These are phyloP conservation scores for Spizellomyces sp. DNA, from an alignment of 192 early-diverging fungal genomes.

Conservation along the genomic window DNA sequence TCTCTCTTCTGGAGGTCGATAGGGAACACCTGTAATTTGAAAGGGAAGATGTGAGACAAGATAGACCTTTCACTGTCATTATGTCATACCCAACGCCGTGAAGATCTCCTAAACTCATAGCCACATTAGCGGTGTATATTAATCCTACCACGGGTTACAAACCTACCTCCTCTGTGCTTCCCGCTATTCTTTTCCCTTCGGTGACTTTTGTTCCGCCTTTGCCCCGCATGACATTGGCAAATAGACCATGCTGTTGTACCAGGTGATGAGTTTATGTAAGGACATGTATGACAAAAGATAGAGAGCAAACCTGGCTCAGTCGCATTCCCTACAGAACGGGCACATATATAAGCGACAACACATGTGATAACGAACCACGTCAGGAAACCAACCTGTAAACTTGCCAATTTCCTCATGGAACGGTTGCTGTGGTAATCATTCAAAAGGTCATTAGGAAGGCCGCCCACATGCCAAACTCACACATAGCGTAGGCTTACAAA, in stretches of 20 bases:
- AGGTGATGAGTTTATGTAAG: constrained; percentile 5
- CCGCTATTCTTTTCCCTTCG: constrained; percentile 23
- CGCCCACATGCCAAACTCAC: neutral
- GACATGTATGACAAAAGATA: no score
- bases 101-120: constrained; percentile 17
- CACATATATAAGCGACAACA: neutral
- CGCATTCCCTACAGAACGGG: constrained; percentile 2
- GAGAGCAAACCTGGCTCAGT: neutral
- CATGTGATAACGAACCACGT: neutral
- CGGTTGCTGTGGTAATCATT: constrained; percentile 36
- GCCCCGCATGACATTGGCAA: constrained; percentile 29
- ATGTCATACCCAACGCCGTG: constrained; percentile 15
- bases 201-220: constrained; percentile 29
- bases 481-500: constrained; percentile 20
- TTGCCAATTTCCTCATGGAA: constrained; percentile 41
- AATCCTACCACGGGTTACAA: no score
- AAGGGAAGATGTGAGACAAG: neutral
- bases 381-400: neutral
- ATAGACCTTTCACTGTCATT: neutral
- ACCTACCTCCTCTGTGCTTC: constrained; percentile 24
- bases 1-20: constrained; percentile 22
- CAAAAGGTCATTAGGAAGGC: neutral
- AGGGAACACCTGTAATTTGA: constrained; percentile 20
- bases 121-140: no score
- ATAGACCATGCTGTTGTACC: constrained; percentile 49